These are phyloP conservation scores for Penicillium pulvis DNA, from an alignment of 495 filamentous ascomycete species.

Conservation along the genomic window DNA sequence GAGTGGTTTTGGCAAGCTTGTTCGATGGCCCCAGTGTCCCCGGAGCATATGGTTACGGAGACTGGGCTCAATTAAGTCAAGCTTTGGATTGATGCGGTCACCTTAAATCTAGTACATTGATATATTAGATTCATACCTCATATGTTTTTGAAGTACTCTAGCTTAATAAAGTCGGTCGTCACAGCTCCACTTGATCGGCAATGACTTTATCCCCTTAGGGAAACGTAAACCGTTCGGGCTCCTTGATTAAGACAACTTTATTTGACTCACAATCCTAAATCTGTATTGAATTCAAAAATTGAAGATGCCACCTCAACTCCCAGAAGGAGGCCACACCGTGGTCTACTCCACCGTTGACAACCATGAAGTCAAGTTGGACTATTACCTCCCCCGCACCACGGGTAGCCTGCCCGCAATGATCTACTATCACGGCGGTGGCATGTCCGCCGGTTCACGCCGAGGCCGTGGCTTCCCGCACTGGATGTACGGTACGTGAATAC, in stretches of 20 bases:
- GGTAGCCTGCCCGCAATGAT: slow-evolving; percentile 33
- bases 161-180: neutral
- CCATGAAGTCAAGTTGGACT: slow-evolving; percentile 37
- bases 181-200: slow-evolving; percentile 1
- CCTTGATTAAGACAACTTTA: neutral
- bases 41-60: slow-evolving; percentile 43
- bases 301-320: neutral
- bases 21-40: slow-evolving; percentile 47
- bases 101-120: neutral
- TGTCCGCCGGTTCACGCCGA: slow-evolving; percentile 37
- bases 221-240: neutral
- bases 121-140: too few relatives aligned
- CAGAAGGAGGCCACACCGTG: slow-evolving; percentile 21
- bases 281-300: neutral
- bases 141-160: neutral
- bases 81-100: slow-evolving; percentile 22
- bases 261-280: neutral
- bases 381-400: slow-evolving; percentile 22
- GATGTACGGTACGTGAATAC: slow-evolving; percentile 17
- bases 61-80: slow-evolving; percentile 50
- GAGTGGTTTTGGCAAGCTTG: slow-evolving; percentile 47
- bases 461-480: slow-evolving; percentile 15
- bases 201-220: neutral
- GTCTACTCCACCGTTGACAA: slow-evolving; percentile 31
- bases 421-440: slow-evolving; percentile 42